Base-by-base conservation (phyloP, 2,329 filamentous ascomycete genomes). In the Fusarium sp. region DNA sequence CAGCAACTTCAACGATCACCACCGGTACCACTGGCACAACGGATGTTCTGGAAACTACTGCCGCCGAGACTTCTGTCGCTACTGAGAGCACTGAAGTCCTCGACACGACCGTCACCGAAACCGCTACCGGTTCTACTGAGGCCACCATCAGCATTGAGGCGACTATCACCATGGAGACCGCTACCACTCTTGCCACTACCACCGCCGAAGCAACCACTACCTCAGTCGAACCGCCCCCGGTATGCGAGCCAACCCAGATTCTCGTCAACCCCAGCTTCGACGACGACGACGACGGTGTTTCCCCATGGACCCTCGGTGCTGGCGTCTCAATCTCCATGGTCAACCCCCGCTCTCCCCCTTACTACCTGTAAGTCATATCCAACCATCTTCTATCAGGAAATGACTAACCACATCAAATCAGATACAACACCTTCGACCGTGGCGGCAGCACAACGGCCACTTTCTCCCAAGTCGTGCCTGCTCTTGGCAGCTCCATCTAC, bases 191-290 rank as follows among this genome's bases (percentile, higher is more conserved):
- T 8, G 19, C 39, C 2, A 48, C 47, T 1, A 36, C 46, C 14
- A 54, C 42, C 3, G 14, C 32, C 4, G 39, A n/a, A 14, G 36
- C 42, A 3, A 54, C 51, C 10, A 48, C 51, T 7, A 36, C 51
- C 17, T 9, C 40, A n/a, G 17, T 21, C n/a, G 40, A n/a, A 4
- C 10, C 9, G 53, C 15, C 1, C 38, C 53, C 14, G 17, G n/a
- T 19, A 19, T 62, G 56, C 4, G 20, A 43, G n/a, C 24, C 47
- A 17, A 32, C 45, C 7, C 48, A 62, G 38, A 23, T 49, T 4
- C 48, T 62, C 11, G 17, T 14, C 26, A 62, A 56, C 32, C 26
- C 59, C 15, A 30, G 56, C 32, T 62, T 62, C 28, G 38, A 59
- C 3, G 36, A 55, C 5, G 43, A 59, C 19, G 23, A 11, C 15